Evolutionary conservation across 352 stramenopile genomes (phyloP).

Genomic region (Phytophthora pinifolia): DNA sequence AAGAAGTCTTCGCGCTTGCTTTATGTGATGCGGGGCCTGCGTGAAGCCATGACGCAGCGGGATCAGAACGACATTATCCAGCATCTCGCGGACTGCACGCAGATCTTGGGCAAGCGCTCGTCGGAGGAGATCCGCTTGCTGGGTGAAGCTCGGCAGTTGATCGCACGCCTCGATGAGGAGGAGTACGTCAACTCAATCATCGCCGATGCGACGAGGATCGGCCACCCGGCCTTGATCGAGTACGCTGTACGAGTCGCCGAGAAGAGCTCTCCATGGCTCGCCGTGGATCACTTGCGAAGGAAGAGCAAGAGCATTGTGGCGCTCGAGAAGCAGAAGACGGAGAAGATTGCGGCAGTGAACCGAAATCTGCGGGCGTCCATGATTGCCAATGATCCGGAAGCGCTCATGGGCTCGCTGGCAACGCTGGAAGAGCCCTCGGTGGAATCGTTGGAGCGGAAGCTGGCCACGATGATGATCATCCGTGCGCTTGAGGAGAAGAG

Average conservation of each 20-base stretch:
- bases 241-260: conserved; percentile 63
- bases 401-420: conserved; percentile 68
- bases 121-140: conserved; percentile 67
- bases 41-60: conserved; percentile 50
- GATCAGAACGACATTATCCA: conserved; percentile 67
- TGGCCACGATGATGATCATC: conserved; percentile 86
- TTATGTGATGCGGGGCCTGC: conserved; percentile 56
- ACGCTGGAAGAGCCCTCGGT: conserved; percentile 62
- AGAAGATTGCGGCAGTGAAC: conserved; percentile 48
- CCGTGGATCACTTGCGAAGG: conserved; percentile 50
- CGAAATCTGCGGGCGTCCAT: conserved; percentile 60
- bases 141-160: conserved; percentile 46
- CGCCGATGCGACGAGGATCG: conserved; percentile 53
- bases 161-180: conserved; percentile 71
- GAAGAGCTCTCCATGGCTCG: conserved; percentile 61
- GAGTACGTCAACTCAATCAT: conserved; percentile 78
- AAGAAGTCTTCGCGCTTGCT: conserved; percentile 64
- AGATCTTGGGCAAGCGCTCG: conserved; percentile 54
- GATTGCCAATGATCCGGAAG: conserved; percentile 61
- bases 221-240: conserved; percentile 58
- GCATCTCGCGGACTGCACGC: conserved; percentile 51
- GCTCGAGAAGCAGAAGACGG: conserved; percentile 34
- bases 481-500: conserved; percentile 75
- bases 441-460: conserved; percentile 69
- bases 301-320: conserved; percentile 39